A percentile compares a stretch with the other conserved stretches of the same genome.
phyloP scores from a whole-genome alignment of 2,329 filamentous ascomycete species.

The Claviceps capensis region DNA sequence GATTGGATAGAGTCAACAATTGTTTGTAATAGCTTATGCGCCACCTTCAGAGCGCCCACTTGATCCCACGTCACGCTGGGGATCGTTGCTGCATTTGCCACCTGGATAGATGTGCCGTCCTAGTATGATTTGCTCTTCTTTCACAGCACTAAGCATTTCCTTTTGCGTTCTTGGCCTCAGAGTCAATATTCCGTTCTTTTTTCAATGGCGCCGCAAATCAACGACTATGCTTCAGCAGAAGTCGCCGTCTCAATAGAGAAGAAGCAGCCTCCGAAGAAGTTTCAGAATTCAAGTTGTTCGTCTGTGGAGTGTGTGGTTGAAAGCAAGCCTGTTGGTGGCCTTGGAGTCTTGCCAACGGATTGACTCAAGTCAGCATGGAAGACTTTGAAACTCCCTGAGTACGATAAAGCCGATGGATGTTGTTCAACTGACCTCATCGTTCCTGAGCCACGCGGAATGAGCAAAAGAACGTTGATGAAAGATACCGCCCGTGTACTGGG shows the following conservation, averaged over 20 bases:
- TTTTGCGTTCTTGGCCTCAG: no score
- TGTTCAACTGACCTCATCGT: constrained; percentile 46
- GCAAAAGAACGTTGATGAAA: constrained; percentile 65
- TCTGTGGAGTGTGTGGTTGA: constrained; percentile 16
- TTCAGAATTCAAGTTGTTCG: constrained; percentile 16
- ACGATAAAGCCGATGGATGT: constrained; percentile 8
- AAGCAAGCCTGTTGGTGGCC: constrained; percentile 15
- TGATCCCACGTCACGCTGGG: constrained; percentile 88
- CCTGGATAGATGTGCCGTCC: no score
- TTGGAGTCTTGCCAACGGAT: constrained; percentile 12
- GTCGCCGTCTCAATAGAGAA: constrained; percentile 9
- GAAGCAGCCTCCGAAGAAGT: constrained; percentile 17
- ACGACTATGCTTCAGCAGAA: neutral
- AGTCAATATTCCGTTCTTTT: no score
- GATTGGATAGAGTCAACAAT: no score
- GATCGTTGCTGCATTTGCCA: constrained; percentile 52
- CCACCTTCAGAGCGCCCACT: constrained; percentile 69
- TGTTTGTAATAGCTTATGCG: constrained; percentile 58
- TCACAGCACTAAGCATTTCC: no score
- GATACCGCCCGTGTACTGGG: constrained; percentile 59
- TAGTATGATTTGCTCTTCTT: no score
- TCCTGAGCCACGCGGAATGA: constrained; percentile 67
- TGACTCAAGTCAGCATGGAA: constrained; percentile 8
- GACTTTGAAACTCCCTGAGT: constrained; percentile 12
- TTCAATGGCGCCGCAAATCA: neutral